Percentiles rank a stretch among this genome's conserved stretches.
Conservation (phyloP, 768 basidiomycete genomes). For the Cyclocybe aegerita region DNA sequence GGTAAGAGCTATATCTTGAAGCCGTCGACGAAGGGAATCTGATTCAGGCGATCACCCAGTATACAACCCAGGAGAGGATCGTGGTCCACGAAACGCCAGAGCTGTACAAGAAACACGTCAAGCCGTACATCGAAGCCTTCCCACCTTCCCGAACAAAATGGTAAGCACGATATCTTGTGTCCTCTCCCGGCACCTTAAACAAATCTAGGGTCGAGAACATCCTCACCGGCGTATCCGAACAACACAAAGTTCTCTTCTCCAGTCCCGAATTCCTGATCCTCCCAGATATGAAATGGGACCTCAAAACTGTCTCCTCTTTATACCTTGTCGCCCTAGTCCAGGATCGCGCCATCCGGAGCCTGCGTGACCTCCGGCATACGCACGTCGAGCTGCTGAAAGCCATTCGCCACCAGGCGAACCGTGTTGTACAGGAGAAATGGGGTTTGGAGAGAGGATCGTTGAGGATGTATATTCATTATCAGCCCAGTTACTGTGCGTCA, state of each 20-base stretch:
- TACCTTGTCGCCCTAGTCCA: conserved; percentile 83
- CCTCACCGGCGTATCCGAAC: conserved; percentile 73
- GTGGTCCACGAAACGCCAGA: conserved; percentile 85
- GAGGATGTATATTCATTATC: conserved; percentile 90
- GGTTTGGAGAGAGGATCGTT: conserved; percentile 60
- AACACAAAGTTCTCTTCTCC: conserved; percentile 67
- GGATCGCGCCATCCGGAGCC: conserved; percentile 58
- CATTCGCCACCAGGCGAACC: conserved; percentile 57
- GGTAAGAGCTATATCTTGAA: conserved; percentile 32
- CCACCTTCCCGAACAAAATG: conserved; percentile 80
- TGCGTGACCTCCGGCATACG: conserved; percentile 69
- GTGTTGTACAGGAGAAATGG: conserved; percentile 62
- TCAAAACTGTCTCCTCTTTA: conserved; percentile 66
- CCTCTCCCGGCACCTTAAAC: background rate
- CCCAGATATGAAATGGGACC: conserved; percentile 98
- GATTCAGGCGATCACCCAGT: conserved; percentile 39
- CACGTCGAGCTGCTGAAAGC: conserved; percentile 69
- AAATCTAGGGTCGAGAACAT: conserved; percentile 80
- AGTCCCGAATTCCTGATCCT: conserved; percentile 72
- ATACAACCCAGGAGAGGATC: conserved; percentile 66
- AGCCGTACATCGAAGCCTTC: conserved; percentile 77
- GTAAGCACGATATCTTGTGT: conserved; percentile 34
- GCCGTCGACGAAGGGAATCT: no score
- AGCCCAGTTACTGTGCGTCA: conserved; percentile 88
- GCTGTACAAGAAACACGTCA: conserved; percentile 67